Conservation (phyloP, 2,329 filamentous ascomycete species). For the Paramyrothecium roridum region DNA sequence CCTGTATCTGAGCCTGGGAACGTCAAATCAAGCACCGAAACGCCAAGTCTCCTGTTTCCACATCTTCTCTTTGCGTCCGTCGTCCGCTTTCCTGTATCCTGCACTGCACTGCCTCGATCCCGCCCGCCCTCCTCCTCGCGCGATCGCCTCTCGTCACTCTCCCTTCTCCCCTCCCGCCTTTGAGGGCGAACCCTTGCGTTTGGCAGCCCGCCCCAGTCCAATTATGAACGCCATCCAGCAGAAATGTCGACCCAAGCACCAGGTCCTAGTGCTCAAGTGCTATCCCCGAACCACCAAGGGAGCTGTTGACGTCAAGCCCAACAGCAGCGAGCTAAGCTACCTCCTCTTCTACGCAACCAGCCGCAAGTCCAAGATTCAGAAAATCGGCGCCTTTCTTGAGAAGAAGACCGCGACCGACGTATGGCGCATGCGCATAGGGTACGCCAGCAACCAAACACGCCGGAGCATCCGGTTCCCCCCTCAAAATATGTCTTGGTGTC, state of each 20-base stretch:
- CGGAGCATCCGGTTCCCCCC: background rate
- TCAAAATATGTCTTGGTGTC: background rate
- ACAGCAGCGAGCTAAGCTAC: conserved; percentile 95
- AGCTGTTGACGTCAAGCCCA: conserved; percentile 88
- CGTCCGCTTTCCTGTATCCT: background rate
- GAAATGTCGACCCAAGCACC: conserved; percentile 86
- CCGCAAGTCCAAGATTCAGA: conserved; percentile 90
- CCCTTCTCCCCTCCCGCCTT: background rate
- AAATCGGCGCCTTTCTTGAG: conserved; percentile 91
- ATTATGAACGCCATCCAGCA: conserved; percentile 63
- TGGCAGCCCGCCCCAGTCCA: conserved; percentile 7
- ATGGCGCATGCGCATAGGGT: conserved; percentile 85
- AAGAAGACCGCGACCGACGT: conserved; percentile 92
- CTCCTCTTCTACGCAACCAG: conserved; percentile 96
- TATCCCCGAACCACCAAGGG: conserved; percentile 92
- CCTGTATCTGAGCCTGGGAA: background rate
- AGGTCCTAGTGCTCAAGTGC: conserved; percentile 93
- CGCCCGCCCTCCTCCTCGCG: background rate
- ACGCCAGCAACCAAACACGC: conserved; percentile 20
- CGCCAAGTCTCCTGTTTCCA: background rate
- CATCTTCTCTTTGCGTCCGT: background rate
- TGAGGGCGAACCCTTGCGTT: background rate
- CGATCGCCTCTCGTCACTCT: background rate
- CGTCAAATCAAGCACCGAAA: background rate
- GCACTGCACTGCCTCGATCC: background rate